phyloP scores from a whole-genome alignment of 164 flowering plant genomes.

The Macadamia tetraphylla region DNA sequence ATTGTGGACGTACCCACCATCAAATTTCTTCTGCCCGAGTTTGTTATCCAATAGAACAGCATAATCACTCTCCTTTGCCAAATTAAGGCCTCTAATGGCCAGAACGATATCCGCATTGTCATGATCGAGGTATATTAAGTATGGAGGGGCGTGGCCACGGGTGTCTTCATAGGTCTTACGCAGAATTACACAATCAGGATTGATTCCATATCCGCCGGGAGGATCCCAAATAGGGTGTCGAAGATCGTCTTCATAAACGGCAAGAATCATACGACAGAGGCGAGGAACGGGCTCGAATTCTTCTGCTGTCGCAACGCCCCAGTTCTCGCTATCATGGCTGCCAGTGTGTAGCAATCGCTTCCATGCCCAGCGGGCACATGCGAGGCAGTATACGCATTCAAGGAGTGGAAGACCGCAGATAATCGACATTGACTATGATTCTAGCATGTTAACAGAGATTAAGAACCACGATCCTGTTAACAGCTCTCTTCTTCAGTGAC shows the following conservation, averaged over 20 bases:
- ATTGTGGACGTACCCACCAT: slow-evolving; percentile 96
- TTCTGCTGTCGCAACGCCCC: slow-evolving; percentile 75
- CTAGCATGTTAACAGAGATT: slow-evolving; percentile 13
- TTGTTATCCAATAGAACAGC: slow-evolving; percentile 81
- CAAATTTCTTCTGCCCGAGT: slow-evolving; percentile 71
- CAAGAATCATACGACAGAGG: slow-evolving; percentile 62
- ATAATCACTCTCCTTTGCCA: slow-evolving; percentile 82
- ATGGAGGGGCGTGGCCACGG: slow-evolving; percentile 65
- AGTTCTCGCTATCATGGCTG: slow-evolving; percentile 76
- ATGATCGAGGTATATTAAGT: slow-evolving; percentile 75
- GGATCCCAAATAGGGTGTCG: slow-evolving; percentile 78
- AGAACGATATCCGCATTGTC: slow-evolving; percentile 63
- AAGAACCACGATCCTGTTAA: background rate
- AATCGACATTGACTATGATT: slow-evolving; percentile 46
- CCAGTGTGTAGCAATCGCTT: slow-evolving; percentile 58
- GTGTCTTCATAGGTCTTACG: slow-evolving; percentile 62
- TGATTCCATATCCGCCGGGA: slow-evolving; percentile 76
- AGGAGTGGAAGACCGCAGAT: slow-evolving; percentile 55
- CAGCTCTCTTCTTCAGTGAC: too few species aligned
- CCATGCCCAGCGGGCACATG: slow-evolving; percentile 72
- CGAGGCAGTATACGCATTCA: slow-evolving; percentile 62
- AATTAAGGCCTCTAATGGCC: slow-evolving; percentile 71
- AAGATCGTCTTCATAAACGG: slow-evolving; percentile 86
- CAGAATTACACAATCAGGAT: slow-evolving; percentile 59
- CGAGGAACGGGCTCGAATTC: slow-evolving; percentile 95